Base-by-base conservation (phyloP, 2,329 filamentous ascomycete species). In the Scedosporium dehoogii region DNA sequence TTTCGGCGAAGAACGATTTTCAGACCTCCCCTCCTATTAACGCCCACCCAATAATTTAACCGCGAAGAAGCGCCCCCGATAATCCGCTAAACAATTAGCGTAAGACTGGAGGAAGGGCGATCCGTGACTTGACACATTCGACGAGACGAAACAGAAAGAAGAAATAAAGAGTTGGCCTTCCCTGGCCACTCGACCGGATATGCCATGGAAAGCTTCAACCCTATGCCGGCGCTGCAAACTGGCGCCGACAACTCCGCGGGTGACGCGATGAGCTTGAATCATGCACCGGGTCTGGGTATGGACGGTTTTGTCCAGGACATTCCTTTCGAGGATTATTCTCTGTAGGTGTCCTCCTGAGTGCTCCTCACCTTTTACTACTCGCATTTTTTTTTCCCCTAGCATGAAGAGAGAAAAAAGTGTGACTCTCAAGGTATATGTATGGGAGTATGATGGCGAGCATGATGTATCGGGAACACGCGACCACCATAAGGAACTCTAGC, bases 181-280 rank as follows among this genome's bases (percentile, higher is more conserved):
- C 29, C 10, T 21, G 23, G 48, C n/a, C 48, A 9, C 10, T 25
- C 48, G 4, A 21, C 68, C n/a, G 42, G 58, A 29, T 21, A 82
- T 82, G 80, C 76, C 70, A 85, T 85, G 83, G 80, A 81, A 67
- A 76, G 77, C 69, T 85, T 79, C 76, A 84, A 82, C 73, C 76
- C 81, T 70, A 80, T 84, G 76, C 74, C 79, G 74, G 76, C 75
- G 69, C 76, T 81, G 70, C 73, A 76, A 67, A 73, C 77, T 66
- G 73, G 74, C 71, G 74, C 76, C 59, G 71, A 75, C 65, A 74
- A 72, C 70, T 74, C 76, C 59, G 71, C 75, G 65, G 74, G 72
- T 69, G 79, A 82, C 66, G 69, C 73, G 66, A 77, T 83, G 73
- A 73, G 72, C 65, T 72, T 84, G 72, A 78, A 76, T 65, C 69